Conservation (phyloP, 1,139 yeast genomes). For the Wickerhamiella infanticola region DNA sequence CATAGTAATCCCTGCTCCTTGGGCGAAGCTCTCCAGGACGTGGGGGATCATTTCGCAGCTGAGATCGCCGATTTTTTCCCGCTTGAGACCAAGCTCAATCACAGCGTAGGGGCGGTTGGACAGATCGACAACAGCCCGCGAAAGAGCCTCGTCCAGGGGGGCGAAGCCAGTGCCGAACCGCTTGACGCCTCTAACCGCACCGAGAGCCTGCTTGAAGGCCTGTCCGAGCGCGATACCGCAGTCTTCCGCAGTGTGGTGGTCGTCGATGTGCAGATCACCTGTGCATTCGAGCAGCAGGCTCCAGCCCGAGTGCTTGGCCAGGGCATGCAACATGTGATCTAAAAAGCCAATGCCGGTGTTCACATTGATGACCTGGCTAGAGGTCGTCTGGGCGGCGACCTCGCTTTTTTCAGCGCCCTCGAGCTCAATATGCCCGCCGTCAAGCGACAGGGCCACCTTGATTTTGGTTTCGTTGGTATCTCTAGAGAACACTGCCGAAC, state of each 20-base stretch:
- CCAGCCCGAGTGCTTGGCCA: constrained; percentile 97
- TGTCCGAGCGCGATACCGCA: constrained; percentile 82
- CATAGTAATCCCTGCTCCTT: constrained; percentile 73
- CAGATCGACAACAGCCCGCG: constrained; percentile 86
- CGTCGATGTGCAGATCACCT: constrained; percentile 92
- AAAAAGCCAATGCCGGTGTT: constrained; percentile 90
- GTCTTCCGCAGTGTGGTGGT: constrained; percentile 94
- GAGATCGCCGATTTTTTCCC: constrained; percentile 87
- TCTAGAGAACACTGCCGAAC: constrained; percentile 46
- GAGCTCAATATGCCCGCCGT: constrained; percentile 61
- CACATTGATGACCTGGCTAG: constrained; percentile 57
- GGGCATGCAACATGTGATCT: constrained; percentile 94
- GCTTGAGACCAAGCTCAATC: constrained; percentile 70
- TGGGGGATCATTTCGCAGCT: constrained; percentile 96
- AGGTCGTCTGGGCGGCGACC: constrained; percentile 49
- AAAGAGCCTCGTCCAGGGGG: constrained; percentile 88
- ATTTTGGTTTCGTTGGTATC: constrained; percentile 88
- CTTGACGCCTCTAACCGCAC: constrained; percentile 78
- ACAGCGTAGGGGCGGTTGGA: constrained; percentile 89
- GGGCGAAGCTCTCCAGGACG: constrained; percentile 85
- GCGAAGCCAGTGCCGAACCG: constrained; percentile 93
- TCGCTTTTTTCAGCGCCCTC: constrained; percentile 20
- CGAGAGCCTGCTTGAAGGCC: constrained; percentile 81
- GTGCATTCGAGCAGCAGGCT: constrained; percentile 74
- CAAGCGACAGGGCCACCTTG: constrained; percentile 67